Evolutionary conservation across 805 yeast species (phyloP).

Genomic region (Candida golubevii): DNA sequence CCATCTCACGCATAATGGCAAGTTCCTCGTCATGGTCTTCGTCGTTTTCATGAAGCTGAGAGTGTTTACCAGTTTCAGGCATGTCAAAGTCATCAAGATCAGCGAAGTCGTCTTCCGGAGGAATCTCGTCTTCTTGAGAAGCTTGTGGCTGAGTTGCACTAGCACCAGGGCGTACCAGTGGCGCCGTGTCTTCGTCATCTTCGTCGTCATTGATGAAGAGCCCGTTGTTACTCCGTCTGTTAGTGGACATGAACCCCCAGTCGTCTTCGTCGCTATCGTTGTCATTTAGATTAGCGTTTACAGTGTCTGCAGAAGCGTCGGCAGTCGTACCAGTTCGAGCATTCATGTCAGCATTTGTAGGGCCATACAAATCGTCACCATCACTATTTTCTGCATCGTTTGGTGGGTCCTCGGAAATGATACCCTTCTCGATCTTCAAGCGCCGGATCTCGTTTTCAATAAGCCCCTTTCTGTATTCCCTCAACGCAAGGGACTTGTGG

Average conservation of each 20-base stretch:
- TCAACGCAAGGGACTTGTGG: conserved; percentile 11
- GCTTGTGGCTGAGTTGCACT: too few species aligned
- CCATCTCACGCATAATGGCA: conserved; percentile 38
- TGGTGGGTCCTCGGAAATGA: conserved; percentile 13
- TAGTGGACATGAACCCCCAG: conserved; percentile 17
- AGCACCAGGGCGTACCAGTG: neutral
- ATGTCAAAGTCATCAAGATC: conserved; percentile 7
- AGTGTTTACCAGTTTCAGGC: too few species aligned
- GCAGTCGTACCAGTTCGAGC: too few species aligned
- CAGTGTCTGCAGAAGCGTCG: neutral
- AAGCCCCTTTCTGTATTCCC: conserved; percentile 14
- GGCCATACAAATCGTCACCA: conserved; percentile 10
- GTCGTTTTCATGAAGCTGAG: neutral
- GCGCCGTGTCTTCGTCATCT: conserved; percentile 27
- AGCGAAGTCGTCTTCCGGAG: conserved; percentile 13
- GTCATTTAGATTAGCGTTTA: neutral
- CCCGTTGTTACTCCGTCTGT: conserved; percentile 15
- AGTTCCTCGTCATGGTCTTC: conserved; percentile 24
- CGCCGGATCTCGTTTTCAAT: conserved; percentile 14
- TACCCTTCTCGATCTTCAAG: conserved; percentile 18
- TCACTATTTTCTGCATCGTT: neutral
- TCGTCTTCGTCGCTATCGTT: conserved; percentile 16
- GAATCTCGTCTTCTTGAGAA: neutral
- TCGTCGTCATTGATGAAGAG: conserved; percentile 29
- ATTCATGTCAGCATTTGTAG: conserved; percentile 4